Evolutionary conservation across 345 rosid genomes (phyloP), one percentile per base, ranked within the genome.

Genomic region (Eucalyptus urophylla): DNA sequence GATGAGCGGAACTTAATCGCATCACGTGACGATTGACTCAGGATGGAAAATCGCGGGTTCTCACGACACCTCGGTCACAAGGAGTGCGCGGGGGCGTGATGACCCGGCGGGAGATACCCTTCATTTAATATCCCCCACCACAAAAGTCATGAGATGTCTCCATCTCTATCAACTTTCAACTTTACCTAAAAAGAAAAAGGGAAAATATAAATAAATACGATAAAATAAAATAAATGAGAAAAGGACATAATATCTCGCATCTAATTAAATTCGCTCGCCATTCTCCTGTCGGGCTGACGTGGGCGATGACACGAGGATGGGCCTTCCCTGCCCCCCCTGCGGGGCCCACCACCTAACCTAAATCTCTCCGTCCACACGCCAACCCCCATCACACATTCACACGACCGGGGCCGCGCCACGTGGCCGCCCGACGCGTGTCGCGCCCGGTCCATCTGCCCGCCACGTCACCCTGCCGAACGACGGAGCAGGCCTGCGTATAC

Each of bases 1-100:
- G 3, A 7, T 13, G 37, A 5, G 1, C 0, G 5, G 17, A 22
- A 13, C 72, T 65, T n/a, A 65, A 65, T n/a, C 5, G 2, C 37
- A n/a, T 65, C 19, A 6, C 72, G 0, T n/a, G 72, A 8, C 3
- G 6, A 65, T 14, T 7, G 72, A n/a, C 19, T 7, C 10, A 5
- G 37, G 69, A 11, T 6, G 1, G 62, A n/a, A 27, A n/a, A 7
- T n/a, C 3, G 72, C 0, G 3, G 17, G 17, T 29, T 14, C 17
- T 14, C 9, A 5, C 5, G 2, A 14, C 33, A 14, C 5, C 37
- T 14, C 33, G 72, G n/a, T 62, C 76, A 65, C 76, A 15, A 65
- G 76, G 11, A 14, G 10, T 4, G 37, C 33, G 17, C 8, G 10
- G 37, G 37, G 37, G 76, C 76, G 40, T 65, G 76, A 65, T 4